Conservation (phyloP, 805 yeast genomes). For the Komagataella pastoris region DNA sequence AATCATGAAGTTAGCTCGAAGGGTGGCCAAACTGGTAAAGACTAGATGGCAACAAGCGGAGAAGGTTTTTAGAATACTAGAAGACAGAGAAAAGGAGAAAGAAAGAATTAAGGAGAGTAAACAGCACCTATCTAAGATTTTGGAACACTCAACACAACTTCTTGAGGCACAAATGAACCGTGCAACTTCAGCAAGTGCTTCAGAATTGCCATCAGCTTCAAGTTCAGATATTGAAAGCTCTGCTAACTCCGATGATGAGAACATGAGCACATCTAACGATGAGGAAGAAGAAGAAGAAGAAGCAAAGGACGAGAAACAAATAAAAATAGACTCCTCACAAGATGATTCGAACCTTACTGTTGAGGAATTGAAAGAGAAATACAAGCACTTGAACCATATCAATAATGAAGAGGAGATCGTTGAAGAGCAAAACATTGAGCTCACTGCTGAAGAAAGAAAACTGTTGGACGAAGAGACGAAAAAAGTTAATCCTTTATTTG, state of each 20-base stretch:
- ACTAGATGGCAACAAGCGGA: conserved; percentile 87
- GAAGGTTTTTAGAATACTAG: conserved; percentile 62
- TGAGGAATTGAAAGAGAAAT: conserved; percentile 43
- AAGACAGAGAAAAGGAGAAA: conserved; percentile 68
- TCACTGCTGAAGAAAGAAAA: conserved; percentile 6
- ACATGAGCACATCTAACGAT: conserved; percentile 8
- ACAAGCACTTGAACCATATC: conserved; percentile 20
- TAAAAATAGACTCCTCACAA: conserved; percentile 6
- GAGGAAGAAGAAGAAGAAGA: conserved; percentile 9
- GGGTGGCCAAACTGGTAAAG: conserved; percentile 72
- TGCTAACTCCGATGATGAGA: neutral
- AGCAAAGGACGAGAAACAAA: conserved; percentile 12
- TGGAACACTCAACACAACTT: conserved; percentile 83
- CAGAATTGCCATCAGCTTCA: neutral
- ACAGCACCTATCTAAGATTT: conserved; percentile 74
- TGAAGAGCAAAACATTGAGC: neutral
- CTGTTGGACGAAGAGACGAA: neutral
- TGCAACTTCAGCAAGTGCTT: conserved; percentile 12
- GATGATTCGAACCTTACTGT: conserved; percentile 39
- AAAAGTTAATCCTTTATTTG: conserved; percentile 11
- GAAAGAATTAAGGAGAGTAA: conserved; percentile 71
- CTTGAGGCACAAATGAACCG: conserved; percentile 70
- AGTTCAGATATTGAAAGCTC: conserved; percentile 4
- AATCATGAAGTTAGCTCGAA: conserved; percentile 57
- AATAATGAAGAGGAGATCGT: conserved; percentile 2